Evolutionary conservation across 371 early-diverging fungal species (phyloP).

Genomic region (Mortierella sp.): DNA sequence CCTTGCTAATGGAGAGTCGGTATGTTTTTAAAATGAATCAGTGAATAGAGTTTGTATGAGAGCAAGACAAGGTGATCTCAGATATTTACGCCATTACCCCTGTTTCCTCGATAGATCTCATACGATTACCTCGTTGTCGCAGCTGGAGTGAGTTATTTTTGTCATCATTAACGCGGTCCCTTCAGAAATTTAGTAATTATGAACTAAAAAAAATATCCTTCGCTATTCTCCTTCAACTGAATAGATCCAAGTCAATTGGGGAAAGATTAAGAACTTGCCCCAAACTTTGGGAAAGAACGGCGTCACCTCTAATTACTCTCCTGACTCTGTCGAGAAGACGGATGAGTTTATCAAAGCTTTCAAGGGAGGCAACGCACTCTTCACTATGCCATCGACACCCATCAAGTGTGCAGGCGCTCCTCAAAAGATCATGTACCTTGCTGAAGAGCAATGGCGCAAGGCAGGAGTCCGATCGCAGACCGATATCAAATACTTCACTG

Average conservation of each 20-base stretch:
- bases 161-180: background rate
- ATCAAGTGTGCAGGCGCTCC: constrained; percentile 95
- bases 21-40: constrained; percentile 32
- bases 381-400: constrained; percentile 91
- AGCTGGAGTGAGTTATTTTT: constrained; percentile 67
- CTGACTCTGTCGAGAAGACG: constrained; percentile 81
- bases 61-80: background rate
- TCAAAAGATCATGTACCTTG: constrained; percentile 91
- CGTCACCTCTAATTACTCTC: constrained; percentile 87
- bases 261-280: constrained; percentile 81
- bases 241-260: constrained; percentile 82
- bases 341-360: constrained; percentile 79
- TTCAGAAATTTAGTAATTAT: background rate
- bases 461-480: constrained; percentile 78
- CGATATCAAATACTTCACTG: constrained; percentile 80
- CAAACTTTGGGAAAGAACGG: constrained; percentile 85
- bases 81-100: background rate
- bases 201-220: background rate
- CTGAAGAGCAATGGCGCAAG: constrained; percentile 85
- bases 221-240: background rate
- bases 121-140: constrained; percentile 93
- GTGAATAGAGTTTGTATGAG: background rate
- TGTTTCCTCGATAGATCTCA: constrained; percentile 52
- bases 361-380: constrained; percentile 88
- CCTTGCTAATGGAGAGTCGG: constrained; percentile 73